phyloP scores from a whole-genome alignment of 2,329 filamentous ascomycete species.

The Hypoxylon sp. region DNA sequence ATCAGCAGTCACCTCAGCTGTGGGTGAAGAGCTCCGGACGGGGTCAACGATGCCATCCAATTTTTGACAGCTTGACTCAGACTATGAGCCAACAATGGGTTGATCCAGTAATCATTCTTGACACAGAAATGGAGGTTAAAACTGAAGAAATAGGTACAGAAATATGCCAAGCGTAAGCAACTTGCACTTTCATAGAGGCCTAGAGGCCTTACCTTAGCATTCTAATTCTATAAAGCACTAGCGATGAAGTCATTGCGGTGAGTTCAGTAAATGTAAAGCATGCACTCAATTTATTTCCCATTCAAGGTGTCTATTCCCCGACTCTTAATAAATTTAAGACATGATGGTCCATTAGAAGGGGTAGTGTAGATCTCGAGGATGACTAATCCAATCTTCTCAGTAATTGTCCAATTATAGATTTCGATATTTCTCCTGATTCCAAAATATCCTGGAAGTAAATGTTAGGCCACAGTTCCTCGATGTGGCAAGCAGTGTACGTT shows the following conservation, averaged over 20 bases:
- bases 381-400: conserved; percentile 26
- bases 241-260: neutral
- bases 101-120: neutral
- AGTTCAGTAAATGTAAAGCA: neutral
- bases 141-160: neutral
- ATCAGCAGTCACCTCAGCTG: neutral
- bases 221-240: neutral
- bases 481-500: conserved; percentile 36
- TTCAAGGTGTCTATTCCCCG: neutral
- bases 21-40: neutral
- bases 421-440: conserved; percentile 32
- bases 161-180: neutral
- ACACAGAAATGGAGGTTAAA: neutral
- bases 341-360: neutral
- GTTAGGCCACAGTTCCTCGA: conserved; percentile 39
- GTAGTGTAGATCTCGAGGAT: neutral
- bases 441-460: conserved; percentile 34
- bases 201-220: neutral
- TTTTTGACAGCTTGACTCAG: neutral
- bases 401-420: conserved; percentile 32
- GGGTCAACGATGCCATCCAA: neutral
- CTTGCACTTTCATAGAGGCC: neutral
- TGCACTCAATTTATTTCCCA: neutral
- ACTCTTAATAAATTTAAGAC: neutral
- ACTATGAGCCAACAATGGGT: neutral